Conservation (phyloP, 2,329 filamentous ascomycete genomes). For the Blumeriella jaapii region DNA sequence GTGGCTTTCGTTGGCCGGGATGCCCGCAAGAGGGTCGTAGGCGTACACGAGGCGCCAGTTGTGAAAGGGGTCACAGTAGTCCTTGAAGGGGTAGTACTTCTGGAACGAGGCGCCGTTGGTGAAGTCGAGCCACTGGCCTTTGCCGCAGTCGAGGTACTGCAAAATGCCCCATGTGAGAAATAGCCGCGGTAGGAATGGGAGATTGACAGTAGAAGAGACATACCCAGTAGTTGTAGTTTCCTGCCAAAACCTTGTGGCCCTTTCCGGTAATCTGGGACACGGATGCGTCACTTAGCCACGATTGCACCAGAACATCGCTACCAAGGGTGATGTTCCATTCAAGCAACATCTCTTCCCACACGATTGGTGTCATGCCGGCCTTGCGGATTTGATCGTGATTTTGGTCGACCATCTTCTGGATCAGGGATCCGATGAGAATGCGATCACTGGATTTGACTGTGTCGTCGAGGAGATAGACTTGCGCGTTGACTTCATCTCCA, state of each 20-base stretch:
- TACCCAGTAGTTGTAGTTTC: constrained; percentile 69
- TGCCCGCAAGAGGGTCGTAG: constrained; percentile 58
- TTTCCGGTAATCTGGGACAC: constrained; percentile 46
- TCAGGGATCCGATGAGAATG: constrained; percentile 55
- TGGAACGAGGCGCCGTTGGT: constrained; percentile 41
- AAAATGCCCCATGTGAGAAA: constrained; percentile 78
- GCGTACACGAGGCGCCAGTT: constrained; percentile 74
- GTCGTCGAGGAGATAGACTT: constrained; percentile 63
- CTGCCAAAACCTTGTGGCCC: constrained; percentile 62
- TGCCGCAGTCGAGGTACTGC: constrained; percentile 73
- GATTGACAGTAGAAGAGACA: background rate
- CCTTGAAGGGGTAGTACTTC: constrained; percentile 55
- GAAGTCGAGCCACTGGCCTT: constrained; percentile 69
- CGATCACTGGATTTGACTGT: constrained; percentile 56
- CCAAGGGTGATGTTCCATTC: constrained; percentile 67
- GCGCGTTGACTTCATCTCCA: constrained; percentile 74
- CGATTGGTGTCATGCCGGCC: constrained; percentile 58
- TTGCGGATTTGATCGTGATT: constrained; percentile 54
- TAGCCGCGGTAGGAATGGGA: constrained; percentile 30
- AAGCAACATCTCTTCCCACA: constrained; percentile 81
- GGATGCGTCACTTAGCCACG: constrained; percentile 56
- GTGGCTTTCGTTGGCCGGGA: constrained; percentile 49
- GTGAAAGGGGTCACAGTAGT: constrained; percentile 74
- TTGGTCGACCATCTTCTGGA: constrained; percentile 66
- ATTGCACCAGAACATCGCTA: constrained; percentile 63